phyloP scores from a whole-genome alignment of 495 filamentous ascomycete genomes.

The Penicillium alfredii region DNA sequence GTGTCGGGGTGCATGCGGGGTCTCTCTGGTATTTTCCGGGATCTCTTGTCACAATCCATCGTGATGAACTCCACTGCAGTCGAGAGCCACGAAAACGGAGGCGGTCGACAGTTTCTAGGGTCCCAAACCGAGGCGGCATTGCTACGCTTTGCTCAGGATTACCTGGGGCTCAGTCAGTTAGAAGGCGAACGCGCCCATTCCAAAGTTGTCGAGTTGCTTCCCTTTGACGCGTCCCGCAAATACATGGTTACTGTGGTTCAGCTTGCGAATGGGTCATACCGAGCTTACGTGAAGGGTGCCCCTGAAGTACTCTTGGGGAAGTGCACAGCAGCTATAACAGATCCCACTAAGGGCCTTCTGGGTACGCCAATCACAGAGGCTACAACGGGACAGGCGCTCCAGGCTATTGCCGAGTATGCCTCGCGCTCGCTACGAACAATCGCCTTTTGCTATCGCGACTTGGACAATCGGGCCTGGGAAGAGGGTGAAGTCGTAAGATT shows the following conservation, averaged over 20 bases:
- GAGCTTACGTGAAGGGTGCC: conserved; percentile 82
- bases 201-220: conserved; percentile 65
- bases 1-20: conserved; percentile 54
- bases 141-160: conserved; percentile 65
- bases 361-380: conserved; percentile 50
- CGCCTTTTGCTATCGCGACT: conserved; percentile 79
- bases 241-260: conserved; percentile 79
- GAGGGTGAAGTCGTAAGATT: conserved; percentile 68
- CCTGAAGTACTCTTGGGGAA: conserved; percentile 76
- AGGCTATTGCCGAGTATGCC: conserved; percentile 77
- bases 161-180: conserved; percentile 69
- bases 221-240: conserved; percentile 81
- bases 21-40: conserved; percentile 53
- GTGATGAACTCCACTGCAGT: conserved; percentile 85
- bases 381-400: conserved; percentile 51
- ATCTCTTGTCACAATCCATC: conserved; percentile 67
- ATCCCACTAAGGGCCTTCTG: conserved; percentile 58
- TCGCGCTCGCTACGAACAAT: conserved; percentile 81
- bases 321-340: conserved; percentile 63
- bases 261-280: conserved; percentile 56
- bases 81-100: conserved; percentile 67
- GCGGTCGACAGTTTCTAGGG: conserved; percentile 66
- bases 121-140: conserved; percentile 89
- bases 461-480: conserved; percentile 81
- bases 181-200: conserved; percentile 63